Conservation (phyloP, 2,329 filamentous ascomycete species). For the Fusarium aywerte region DNA sequence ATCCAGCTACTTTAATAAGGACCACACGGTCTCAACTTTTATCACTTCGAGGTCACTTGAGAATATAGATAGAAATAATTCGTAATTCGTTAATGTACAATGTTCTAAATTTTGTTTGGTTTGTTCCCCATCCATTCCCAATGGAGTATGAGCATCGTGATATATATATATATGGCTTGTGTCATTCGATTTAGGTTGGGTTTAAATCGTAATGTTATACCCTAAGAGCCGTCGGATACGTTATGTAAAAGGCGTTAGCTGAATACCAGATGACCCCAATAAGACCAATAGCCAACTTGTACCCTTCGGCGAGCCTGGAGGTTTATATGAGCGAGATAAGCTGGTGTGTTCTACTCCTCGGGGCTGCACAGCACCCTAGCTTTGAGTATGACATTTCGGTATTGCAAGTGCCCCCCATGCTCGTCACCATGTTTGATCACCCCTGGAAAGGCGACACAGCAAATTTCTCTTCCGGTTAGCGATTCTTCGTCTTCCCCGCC, state of each 20-base stretch:
- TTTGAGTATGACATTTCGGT: conserved; percentile 72
- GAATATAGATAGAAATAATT: not conserved
- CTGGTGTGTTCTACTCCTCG: conserved; percentile 47
- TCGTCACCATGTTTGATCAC: conserved; percentile 74
- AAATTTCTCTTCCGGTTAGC: conserved; percentile 63
- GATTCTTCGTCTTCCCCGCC: conserved; percentile 70
- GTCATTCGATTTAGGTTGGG: not conserved
- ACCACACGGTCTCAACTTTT: not conserved
- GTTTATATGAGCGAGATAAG: not conserved
- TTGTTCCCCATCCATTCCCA: not conserved
- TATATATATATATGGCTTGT: not conserved
- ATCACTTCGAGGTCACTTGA: not conserved
- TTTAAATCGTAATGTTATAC: not conserved
- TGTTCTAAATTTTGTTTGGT: not conserved
- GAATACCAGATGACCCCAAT: not conserved
- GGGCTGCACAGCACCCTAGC: conserved; percentile 71
- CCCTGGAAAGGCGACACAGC: conserved; percentile 72
- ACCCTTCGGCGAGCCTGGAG: too few species aligned
- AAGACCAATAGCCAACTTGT: not conserved
- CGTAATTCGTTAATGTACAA: conserved; percentile 18
- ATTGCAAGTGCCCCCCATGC: conserved; percentile 68
- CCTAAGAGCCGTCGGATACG: not conserved
- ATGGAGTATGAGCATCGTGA: not conserved
- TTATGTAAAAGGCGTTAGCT: not conserved
- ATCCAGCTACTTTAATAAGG: not conserved